Evolutionary conservation across 1,284 basidiomycete genomes (phyloP), one percentile per base, ranked within the genome.

Genomic region (Malassezia japonica): DNA sequence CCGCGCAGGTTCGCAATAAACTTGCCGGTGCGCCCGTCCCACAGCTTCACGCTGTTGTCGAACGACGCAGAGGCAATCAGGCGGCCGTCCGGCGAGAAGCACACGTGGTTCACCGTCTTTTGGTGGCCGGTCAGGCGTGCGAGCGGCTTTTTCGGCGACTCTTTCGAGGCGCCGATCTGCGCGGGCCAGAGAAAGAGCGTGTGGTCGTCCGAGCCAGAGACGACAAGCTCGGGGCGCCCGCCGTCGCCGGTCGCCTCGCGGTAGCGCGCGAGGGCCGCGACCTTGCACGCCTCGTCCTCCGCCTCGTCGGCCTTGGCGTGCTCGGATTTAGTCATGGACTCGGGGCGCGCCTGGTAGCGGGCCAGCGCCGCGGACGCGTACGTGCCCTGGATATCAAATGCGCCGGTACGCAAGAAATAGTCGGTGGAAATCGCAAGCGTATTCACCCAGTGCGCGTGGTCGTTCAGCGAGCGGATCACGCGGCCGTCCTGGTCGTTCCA

Each of bases 401-500:
- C 89, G 0, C 94, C 92, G 0, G 92, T 96, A 3, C 91, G 83
- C 8, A 95, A 79, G 13, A 92, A 82, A 70, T 91, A 95, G 73
- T 98, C 92, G 13, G 91, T 94, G 67, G 89, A 92, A 48, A 98
- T 79, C 2, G 92, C 84, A 40, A 98, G 81, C 0, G 91, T 96
- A 38, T 91, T 98, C 18, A 98, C 92, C 92, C 91, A 96, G 70
- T 98, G 94, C 0, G 91, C 91, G 65, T 98, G 94, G 59, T 95
- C 90, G 73, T 85, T 88, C 24, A 98, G 77, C 1, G 83, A 84
- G 31, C 80, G 74, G 31, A 79, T 77, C 29, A 80, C 70, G 64
- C 79, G 79, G n/a, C 79, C 79, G 64, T 78, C 80, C 39, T 83
- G 83, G 23, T 84, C 84, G 71, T 88, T 86, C 92, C 92, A 98